Conservation (phyloP, 441 rosid species). For the California macrophylla region DNA sequence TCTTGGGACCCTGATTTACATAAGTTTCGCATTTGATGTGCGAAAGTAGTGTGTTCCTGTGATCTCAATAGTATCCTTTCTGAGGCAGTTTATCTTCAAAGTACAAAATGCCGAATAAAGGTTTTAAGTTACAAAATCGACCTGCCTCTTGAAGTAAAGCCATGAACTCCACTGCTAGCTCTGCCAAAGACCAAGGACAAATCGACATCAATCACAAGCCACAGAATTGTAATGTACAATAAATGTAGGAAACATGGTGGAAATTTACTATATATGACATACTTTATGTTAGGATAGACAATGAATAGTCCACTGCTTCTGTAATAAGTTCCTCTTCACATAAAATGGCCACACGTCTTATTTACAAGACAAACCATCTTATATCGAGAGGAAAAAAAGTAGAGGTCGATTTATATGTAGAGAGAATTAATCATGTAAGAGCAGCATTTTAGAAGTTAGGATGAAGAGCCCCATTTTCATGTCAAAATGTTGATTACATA, state of each 20-base stretch:
- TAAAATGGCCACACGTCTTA: background rate
- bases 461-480: background rate
- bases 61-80: background rate
- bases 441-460: background rate
- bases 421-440: background rate
- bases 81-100: background rate
- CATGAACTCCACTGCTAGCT: background rate
- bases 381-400: background rate
- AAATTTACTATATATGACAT: background rate
- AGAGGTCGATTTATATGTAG: background rate
- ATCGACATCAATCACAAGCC: background rate
- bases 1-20: no score
- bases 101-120: background rate
- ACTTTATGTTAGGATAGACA: background rate
- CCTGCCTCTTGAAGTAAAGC: background rate
- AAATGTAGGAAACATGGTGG: background rate
- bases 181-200: background rate
- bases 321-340: background rate
- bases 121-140: background rate
- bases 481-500: background rate
- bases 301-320: background rate
- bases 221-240: background rate
- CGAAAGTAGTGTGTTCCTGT: background rate
- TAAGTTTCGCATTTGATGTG: background rate
- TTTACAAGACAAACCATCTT: background rate